These are phyloP conservation scores for Pseudopithomyces chartarum DNA, from an alignment of 2,329 filamentous ascomycete species.

Conservation along the genomic window DNA sequence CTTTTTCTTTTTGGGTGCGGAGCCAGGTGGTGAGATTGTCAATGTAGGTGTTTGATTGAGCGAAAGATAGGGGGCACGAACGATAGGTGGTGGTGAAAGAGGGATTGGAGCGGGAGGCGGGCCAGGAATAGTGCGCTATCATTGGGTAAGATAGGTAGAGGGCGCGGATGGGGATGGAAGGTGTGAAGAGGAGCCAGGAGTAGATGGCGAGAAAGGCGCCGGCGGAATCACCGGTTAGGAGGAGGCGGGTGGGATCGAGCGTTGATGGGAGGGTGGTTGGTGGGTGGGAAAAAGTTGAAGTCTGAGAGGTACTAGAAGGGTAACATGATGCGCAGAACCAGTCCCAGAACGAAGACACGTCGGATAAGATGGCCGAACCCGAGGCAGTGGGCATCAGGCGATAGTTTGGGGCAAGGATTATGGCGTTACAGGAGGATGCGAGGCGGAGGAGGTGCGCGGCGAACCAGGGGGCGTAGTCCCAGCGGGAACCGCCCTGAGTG, in stretches of 20 bases:
- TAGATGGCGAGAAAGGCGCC: slow-evolving; percentile 33
- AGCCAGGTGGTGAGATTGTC: neutral
- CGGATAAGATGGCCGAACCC: slow-evolving; percentile 49
- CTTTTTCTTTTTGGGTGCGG: too few species aligned
- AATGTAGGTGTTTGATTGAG: neutral
- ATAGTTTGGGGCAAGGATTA: slow-evolving; percentile 52
- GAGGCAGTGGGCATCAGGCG: slow-evolving; percentile 52
- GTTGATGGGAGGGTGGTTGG: neutral
- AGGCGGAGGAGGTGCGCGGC: slow-evolving; percentile 32
- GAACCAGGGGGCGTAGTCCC: neutral
- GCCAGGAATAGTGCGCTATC: neutral
- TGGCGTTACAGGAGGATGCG: slow-evolving; percentile 41
- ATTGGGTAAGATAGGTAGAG: neutral
- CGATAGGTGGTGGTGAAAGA: neutral
- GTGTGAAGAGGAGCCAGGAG: slow-evolving; percentile 7
- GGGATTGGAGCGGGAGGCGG: too few species aligned
- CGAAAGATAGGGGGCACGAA: neutral
- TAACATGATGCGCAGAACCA: neutral
- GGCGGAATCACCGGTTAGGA: slow-evolving; percentile 34
- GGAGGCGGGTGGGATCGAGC: slow-evolving; percentile 20
- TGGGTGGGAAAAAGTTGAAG: neutral
- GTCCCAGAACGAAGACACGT: slow-evolving; percentile 50
- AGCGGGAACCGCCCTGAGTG: neutral
- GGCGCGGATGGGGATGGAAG: neutral
- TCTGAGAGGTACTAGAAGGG: too few species aligned